Conservation (phyloP, 2,329 filamentous ascomycete species). For the Escovopsis sp. region DNA sequence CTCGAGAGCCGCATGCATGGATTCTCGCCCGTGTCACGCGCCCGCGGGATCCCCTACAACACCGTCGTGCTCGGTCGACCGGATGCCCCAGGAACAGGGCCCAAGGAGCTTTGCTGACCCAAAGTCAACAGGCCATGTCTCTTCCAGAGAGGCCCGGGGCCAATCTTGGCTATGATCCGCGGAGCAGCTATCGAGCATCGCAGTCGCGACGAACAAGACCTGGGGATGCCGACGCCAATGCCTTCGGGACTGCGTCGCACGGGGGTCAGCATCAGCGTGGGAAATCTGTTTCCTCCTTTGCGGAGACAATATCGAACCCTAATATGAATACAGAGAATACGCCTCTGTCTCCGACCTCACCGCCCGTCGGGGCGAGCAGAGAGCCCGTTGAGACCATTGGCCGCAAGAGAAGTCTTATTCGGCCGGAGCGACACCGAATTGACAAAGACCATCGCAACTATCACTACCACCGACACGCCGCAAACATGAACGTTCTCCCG, state of each 20-base stretch:
- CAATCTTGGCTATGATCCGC: constrained; percentile 43
- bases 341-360: constrained; percentile 34
- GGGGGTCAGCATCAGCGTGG: constrained; percentile 35
- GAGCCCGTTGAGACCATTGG: constrained; percentile 25
- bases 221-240: constrained; percentile 55
- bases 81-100: background rate
- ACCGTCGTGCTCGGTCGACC: background rate
- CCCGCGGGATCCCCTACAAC: background rate
- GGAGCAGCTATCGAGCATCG: constrained; percentile 51
- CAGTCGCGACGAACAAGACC: constrained; percentile 49
- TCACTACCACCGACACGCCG: constrained; percentile 86
- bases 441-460: constrained; percentile 86
- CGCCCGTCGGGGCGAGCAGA: constrained; percentile 16
- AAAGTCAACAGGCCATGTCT: constrained; percentile 35
- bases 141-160: constrained; percentile 50
- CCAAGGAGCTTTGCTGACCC: constrained; percentile 1
- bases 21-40: too few relatives aligned
- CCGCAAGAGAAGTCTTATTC: constrained; percentile 77
- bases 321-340: constrained; percentile 39
- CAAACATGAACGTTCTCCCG: constrained; percentile 78
- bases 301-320: constrained; percentile 40
- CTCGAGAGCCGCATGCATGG: too few relatives aligned
- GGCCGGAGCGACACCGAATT: constrained; percentile 75
- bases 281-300: constrained; percentile 41
- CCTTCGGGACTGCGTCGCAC: constrained; percentile 28